Evolutionary conservation across 1,284 basidiomycete species (phyloP).

Genomic region (Pterulicium gracile): DNA sequence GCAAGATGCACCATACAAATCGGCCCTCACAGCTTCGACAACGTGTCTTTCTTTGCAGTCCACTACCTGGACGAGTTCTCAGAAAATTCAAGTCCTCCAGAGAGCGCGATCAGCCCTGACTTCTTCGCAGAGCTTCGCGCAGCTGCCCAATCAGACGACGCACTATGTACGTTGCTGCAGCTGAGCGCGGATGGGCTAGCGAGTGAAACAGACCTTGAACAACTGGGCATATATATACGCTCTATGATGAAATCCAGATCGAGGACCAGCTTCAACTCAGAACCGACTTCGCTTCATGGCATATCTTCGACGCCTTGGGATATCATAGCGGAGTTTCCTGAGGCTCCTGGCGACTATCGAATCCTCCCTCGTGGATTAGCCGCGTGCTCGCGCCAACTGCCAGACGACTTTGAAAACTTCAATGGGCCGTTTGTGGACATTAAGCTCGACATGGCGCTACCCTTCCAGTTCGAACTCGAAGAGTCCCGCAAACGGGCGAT

Average conservation of each 20-base stretch:
- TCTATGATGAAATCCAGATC: background rate
- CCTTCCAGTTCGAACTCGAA: too few species aligned
- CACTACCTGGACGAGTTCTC: slow-evolving; percentile 27
- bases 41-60: slow-evolving; percentile 59
- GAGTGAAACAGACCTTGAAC: background rate
- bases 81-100: slow-evolving; percentile 3
- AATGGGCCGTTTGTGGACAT: slow-evolving; percentile 19
- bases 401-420: slow-evolving; percentile 8
- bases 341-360: slow-evolving; percentile 48
- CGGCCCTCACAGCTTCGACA: slow-evolving; percentile 58
- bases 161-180: background rate
- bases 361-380: slow-evolving; percentile 50
- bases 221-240: background rate
- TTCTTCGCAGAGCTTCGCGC: background rate
- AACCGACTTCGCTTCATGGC: background rate
- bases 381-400: slow-evolving; percentile 27
- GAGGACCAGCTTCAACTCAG: background rate
- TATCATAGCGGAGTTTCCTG: slow-evolving; percentile 58
- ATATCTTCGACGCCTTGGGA: slow-evolving; percentile 31
- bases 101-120: background rate
- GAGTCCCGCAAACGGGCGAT: too few species aligned
- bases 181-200: background rate
- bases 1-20: slow-evolving; percentile 59
- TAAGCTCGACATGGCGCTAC: background rate
- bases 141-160: background rate